Base-by-base conservation (phyloP, 202 grass and related monocot genomes). In the Eragrostis tef region DNA sequence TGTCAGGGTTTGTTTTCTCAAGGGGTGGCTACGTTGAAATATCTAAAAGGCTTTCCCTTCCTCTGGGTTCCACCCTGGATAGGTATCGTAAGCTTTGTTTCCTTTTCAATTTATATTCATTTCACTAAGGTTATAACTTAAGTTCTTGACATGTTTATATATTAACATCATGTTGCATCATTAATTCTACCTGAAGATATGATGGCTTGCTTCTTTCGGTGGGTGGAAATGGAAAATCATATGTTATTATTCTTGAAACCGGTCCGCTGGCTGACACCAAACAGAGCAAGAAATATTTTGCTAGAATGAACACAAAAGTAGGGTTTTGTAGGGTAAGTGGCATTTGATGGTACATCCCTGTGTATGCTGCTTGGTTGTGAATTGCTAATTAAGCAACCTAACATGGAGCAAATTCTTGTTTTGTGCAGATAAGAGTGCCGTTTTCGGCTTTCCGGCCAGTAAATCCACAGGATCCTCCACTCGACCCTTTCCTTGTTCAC, bases 401-500 rank as follows among this genome's bases (percentile, higher is more conserved):
- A 73, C n/a, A 14, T 64, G 54, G 5, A 52, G 16, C 58, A 48
- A 46, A 58, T 12, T 29, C 79, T 20, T 91, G 46, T 20, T 79
- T 74, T 84, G 63, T 87, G 61, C 86, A 97, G 94, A 85, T 97
- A 26, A 90, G 96, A 87, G 83, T 93, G 59, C 90, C 92, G 10
- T 99, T 99, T 89, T 99, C 90, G 48, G 87, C 90, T 93, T 99
- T 99, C 73, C 74, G 87, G 7, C 92, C 90, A 46, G 85, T 91
- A 61, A 93, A 99, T 51, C 96, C 89, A 68, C 83, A 99, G 70
- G 92, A 99, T 87, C 96, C 92, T 67, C 87, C 92, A 58, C 77
- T 99, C 6, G 96, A 99, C 44, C 96, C 89, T 34, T 99, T 99
- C 86, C 96, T 99, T 88, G 92, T 95, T 67, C 96, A 99, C 87